These are phyloP conservation scores for Yamadazyma oceani DNA, from an alignment of 1,139 yeast genomes.

Conservation along the genomic window DNA sequence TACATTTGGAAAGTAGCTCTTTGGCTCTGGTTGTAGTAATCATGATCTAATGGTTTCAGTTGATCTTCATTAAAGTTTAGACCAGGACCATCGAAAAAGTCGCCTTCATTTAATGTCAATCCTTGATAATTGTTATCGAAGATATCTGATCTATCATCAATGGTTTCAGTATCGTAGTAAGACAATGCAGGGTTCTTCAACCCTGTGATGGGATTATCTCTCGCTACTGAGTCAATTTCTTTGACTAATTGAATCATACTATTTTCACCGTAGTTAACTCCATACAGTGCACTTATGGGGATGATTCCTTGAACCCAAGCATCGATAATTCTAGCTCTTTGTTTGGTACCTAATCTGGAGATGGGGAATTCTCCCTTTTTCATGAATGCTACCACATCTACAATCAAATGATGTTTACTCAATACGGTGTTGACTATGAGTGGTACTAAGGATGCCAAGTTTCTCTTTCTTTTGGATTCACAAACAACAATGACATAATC, in stretches of 20 bases:
- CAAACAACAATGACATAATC: slow-evolving; percentile 79
- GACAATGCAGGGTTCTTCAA: slow-evolving; percentile 45
- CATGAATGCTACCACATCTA: slow-evolving; percentile 83
- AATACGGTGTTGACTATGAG: slow-evolving; percentile 76
- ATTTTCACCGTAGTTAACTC: slow-evolving; percentile 66
- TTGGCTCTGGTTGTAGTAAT: slow-evolving; percentile 2
- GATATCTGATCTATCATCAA: slow-evolving; percentile 26
- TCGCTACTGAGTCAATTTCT: slow-evolving; percentile 46
- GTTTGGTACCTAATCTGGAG: slow-evolving; percentile 72
- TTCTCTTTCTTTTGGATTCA: slow-evolving; percentile 55
- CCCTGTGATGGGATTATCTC: slow-evolving; percentile 44
- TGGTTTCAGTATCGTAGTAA: slow-evolving; percentile 35
- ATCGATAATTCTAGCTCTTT: slow-evolving; percentile 67
- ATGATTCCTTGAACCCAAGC: slow-evolving; percentile 53
- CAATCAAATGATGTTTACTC: slow-evolving; percentile 79
- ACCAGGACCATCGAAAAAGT: slow-evolving; percentile 4
- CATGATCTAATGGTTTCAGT: background rate
- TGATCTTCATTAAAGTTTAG: background rate
- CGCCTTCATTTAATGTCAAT: slow-evolving; percentile 27
- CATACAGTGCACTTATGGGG: slow-evolving; percentile 44
- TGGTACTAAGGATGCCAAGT: slow-evolving; percentile 76
- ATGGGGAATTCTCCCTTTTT: slow-evolving; percentile 63
- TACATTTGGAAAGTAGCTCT: slow-evolving; percentile 15
- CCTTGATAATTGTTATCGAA: slow-evolving; percentile 33
- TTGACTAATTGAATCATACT: slow-evolving; percentile 56